A percentile compares a stretch with the other conserved stretches of the same genome.
Evolutionary conservation across 345 rosid genomes (phyloP).

Genomic region (Sonneratia alba): DNA sequence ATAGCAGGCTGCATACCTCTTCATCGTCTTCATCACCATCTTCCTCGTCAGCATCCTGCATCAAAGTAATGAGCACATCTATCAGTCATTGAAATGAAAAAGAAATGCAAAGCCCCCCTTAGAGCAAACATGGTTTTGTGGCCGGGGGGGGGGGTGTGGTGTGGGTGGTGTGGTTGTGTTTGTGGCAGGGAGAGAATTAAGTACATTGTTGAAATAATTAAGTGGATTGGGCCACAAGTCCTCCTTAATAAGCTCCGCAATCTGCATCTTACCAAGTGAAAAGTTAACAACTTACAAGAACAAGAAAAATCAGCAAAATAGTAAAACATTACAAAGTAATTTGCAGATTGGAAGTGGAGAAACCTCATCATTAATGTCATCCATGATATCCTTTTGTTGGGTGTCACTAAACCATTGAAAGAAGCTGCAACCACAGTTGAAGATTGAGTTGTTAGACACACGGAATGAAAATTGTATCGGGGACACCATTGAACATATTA

Average conservation of each 20-base stretch:
- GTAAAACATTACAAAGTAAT: neutral
- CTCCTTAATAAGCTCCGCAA: slow-evolving; percentile 92
- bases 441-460: neutral
- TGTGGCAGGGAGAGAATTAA: neutral
- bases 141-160: no score
- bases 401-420: slow-evolving; percentile 72
- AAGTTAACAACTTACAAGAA: neutral
- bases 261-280: slow-evolving; percentile 30
- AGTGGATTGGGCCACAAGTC: slow-evolving; percentile 96
- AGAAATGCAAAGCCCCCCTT: neutral
- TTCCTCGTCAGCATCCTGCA: slow-evolving; percentile 68
- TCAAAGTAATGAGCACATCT: neutral
- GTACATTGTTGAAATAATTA: slow-evolving; percentile 74
- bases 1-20: slow-evolving; percentile 29
- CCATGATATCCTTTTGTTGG: slow-evolving; percentile 44
- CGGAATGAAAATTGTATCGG: neutral
- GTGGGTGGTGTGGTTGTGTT: no score
- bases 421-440: slow-evolving; percentile 41
- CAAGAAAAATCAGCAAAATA: neutral
- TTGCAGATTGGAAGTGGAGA: slow-evolving; percentile 4
- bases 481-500: neutral
- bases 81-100: slow-evolving; percentile 2
- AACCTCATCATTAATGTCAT: slow-evolving; percentile 79
- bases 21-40: slow-evolving; percentile 54
- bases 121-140: neutral